Conservation (phyloP, 1,139 yeast species). For the Candida mesenterica region DNA sequence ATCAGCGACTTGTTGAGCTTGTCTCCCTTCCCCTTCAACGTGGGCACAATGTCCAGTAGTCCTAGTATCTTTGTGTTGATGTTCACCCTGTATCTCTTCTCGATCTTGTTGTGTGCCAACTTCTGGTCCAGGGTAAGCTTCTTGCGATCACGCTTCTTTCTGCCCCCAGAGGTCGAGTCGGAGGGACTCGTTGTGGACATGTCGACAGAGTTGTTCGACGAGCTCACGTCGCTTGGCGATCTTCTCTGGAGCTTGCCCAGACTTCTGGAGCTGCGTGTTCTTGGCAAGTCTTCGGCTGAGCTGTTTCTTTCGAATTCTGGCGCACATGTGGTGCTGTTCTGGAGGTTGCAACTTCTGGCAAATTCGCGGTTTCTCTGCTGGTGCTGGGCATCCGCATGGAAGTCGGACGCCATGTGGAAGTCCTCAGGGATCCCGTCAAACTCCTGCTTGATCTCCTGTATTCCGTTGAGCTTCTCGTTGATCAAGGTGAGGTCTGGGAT, state of each 20-base stretch:
- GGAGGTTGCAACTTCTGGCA: neutral
- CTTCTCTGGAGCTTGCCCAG: neutral
- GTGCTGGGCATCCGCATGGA: too few relatives aligned
- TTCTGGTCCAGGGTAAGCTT: conserved; percentile 61
- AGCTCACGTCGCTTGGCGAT: neutral
- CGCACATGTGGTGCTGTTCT: too few relatives aligned
- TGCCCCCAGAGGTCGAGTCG: conserved; percentile 2
- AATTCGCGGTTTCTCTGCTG: neutral
- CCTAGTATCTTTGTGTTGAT: conserved; percentile 72
- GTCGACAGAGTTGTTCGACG: neutral
- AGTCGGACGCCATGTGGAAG: too few relatives aligned
- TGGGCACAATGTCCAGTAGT: conserved; percentile 61
- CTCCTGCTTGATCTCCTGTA: conserved; percentile 2
- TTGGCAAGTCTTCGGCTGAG: neutral
- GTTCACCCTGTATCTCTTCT: conserved; percentile 67
- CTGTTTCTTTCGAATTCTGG: too few relatives aligned
- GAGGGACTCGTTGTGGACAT: neutral
- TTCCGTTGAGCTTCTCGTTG: conserved; percentile 5
- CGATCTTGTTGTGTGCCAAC: conserved; percentile 70
- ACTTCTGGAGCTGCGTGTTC: neutral
- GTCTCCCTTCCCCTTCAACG: conserved; percentile 16
- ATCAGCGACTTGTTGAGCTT: conserved; percentile 63
- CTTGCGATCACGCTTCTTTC: conserved; percentile 31
- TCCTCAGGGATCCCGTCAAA: neutral
- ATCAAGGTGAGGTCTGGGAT: conserved; percentile 6